phyloP scores from a whole-genome alignment of 768 basidiomycete genomes.

The Termitomyces sp. region DNA sequence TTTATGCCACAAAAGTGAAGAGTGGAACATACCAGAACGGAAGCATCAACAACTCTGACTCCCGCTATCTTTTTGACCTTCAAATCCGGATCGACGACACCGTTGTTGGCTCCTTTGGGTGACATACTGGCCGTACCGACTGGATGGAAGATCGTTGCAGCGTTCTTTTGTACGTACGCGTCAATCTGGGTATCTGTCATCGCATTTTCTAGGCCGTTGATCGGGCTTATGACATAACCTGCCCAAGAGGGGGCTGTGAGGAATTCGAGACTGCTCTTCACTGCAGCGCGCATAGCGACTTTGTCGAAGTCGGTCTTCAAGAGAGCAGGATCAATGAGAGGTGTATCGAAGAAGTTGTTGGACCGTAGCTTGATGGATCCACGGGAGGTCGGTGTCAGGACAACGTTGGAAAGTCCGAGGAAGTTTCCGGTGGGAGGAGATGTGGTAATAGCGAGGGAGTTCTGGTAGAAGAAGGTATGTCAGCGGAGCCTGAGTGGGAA shows the following conservation, averaged over 20 bases:
- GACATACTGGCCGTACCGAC: constrained; percentile 26
- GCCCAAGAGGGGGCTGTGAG: constrained; percentile 7
- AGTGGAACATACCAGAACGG: constrained; percentile 16
- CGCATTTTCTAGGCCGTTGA: constrained; percentile 2
- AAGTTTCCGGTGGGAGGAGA: constrained; percentile 7
- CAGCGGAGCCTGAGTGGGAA: neutral
- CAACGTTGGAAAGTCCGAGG: constrained; percentile 2
- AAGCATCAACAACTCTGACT: constrained; percentile 32
- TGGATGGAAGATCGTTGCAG: constrained; percentile 11
- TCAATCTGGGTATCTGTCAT: constrained; percentile 6
- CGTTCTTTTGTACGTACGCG: neutral
- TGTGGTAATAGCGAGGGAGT: neutral
- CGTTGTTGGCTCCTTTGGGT: constrained; percentile 17
- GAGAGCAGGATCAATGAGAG: constrained; percentile 6
- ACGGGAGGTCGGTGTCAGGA: constrained; percentile 8
- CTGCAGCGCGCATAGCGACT: constrained; percentile 3
- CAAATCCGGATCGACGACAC: constrained; percentile 31
- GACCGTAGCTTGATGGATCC: constrained; percentile 8
- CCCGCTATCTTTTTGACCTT: constrained; percentile 26
- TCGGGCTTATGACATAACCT: neutral
- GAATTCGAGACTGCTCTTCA: constrained; percentile 6
- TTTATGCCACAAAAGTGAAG: neutral
- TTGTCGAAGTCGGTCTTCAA: constrained; percentile 8
- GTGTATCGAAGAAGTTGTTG: constrained; percentile 6
- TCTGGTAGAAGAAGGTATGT: neutral